Conservation (phyloP, 306 rosid genomes). For the Fagus sylvatica region DNA sequence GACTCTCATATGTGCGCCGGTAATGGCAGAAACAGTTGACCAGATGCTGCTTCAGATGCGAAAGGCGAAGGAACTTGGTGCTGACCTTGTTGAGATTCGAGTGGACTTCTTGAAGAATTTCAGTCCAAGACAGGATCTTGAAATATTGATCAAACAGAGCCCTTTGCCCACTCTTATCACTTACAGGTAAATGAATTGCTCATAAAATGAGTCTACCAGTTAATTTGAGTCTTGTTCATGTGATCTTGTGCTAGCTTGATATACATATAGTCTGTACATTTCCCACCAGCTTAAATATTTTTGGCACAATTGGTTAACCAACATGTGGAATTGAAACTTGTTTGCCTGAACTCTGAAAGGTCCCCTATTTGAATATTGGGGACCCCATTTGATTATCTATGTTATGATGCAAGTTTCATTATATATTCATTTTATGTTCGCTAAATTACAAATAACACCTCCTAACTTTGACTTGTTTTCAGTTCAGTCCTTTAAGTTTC, state of each 20-base stretch:
- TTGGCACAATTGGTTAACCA: not conserved
- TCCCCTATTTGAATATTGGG: not conserved
- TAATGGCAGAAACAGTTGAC: conserved; percentile 42
- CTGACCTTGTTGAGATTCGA: conserved; percentile 56
- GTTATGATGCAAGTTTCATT: not conserved
- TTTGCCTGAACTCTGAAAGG: not conserved
- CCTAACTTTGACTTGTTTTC: no score
- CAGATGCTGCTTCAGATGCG: conserved; percentile 43
- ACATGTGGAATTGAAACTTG: not conserved
- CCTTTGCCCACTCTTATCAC: conserved; percentile 52
- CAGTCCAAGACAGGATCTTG: conserved; percentile 41
- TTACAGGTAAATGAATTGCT: conserved; percentile 34
- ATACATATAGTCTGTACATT: not conserved
- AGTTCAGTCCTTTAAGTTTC: no score
- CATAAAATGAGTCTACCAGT: not conserved
- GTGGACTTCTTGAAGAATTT: conserved; percentile 51
- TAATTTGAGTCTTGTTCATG: not conserved
- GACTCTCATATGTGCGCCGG: conserved; percentile 48
- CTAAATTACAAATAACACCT: no score
- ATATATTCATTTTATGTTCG: not conserved
- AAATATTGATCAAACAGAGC: conserved; percentile 30
- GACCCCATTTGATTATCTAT: not conserved
- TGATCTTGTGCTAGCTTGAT: not conserved
- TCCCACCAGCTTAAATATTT: not conserved
- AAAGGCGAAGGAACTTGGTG: conserved; percentile 48